phyloP scores from a whole-genome alignment of 352 stramenopile genomes.

The Globisporangium orthogonon region DNA sequence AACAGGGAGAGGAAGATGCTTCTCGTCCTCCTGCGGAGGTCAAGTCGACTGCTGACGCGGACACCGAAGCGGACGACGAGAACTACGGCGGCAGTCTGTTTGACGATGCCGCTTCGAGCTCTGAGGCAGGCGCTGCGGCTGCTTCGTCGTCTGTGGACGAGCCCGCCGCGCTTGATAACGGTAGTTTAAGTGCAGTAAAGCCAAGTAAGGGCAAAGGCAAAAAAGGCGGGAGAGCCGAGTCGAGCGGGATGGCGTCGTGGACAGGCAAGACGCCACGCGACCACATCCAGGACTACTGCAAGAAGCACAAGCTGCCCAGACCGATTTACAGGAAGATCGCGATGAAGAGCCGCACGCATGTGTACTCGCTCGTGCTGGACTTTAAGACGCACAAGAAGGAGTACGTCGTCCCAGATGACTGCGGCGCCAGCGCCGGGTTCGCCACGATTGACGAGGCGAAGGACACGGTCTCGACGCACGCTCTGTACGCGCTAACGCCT shows the following conservation, averaged over 20 bases:
- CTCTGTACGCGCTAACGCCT: slow-evolving; percentile 84
- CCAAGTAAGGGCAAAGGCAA: slow-evolving; percentile 10
- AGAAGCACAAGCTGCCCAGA: slow-evolving; percentile 75
- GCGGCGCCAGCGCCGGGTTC: slow-evolving; percentile 36
- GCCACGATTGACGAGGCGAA: slow-evolving; percentile 66
- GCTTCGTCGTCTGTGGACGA: not conserved
- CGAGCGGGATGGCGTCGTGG: slow-evolving; percentile 42
- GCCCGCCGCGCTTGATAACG: not conserved
- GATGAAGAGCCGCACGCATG: slow-evolving; percentile 19
- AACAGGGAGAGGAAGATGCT: no score
- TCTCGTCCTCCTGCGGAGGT: not conserved
- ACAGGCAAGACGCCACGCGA: slow-evolving; percentile 84
- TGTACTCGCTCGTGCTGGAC: slow-evolving; percentile 52
- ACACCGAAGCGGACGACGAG: not conserved
- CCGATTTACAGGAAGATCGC: slow-evolving; percentile 67
- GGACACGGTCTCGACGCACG: slow-evolving; percentile 69
- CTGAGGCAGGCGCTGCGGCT: not conserved
- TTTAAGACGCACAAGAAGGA: slow-evolving; percentile 37
- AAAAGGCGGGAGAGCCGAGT: slow-evolving; percentile 22
- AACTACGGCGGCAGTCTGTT: slow-evolving; percentile 8
- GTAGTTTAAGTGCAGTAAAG: not conserved
- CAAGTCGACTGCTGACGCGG: not conserved
- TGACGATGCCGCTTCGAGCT: not conserved
- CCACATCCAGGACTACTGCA: slow-evolving; percentile 85
- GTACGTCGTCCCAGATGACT: slow-evolving; percentile 27